Conservation (phyloP, 495 filamentous ascomycete genomes). For the Durotheca rogersii region DNA sequence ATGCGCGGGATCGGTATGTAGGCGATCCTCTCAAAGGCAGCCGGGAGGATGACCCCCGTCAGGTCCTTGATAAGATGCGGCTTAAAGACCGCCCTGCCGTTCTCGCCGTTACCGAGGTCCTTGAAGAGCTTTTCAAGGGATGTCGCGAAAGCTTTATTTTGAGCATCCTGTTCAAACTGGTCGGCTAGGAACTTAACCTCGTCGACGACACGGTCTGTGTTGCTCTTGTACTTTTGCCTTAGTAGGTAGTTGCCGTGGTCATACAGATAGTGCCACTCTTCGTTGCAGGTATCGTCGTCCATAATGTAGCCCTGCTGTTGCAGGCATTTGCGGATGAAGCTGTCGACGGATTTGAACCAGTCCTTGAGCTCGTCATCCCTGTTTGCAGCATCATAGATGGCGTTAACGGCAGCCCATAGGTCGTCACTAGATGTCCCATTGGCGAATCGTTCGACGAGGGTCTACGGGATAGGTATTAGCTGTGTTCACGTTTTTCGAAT, state of each 20-base stretch:
- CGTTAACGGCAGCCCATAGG: slow-evolving; percentile 80
- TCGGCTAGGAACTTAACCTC: slow-evolving; percentile 86
- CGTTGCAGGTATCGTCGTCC: slow-evolving; percentile 74
- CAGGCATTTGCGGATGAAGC: slow-evolving; percentile 78
- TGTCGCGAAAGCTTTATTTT: slow-evolving; percentile 76
- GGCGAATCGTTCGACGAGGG: slow-evolving; percentile 90
- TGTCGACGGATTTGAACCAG: slow-evolving; percentile 83
- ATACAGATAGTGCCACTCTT: slow-evolving; percentile 80
- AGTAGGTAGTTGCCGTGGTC: slow-evolving; percentile 87
- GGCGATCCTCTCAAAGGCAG: slow-evolving; percentile 78
- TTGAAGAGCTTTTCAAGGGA: slow-evolving; percentile 82
- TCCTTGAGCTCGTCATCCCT: slow-evolving; percentile 80
- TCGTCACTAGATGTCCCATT: slow-evolving; percentile 89
- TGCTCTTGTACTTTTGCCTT: slow-evolving; percentile 80
- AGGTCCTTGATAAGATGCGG: slow-evolving; percentile 87
- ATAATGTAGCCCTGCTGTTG: slow-evolving; percentile 90
- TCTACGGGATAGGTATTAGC: slow-evolving; percentile 64
- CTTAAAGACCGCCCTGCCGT: slow-evolving; percentile 87
- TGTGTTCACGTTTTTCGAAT: slow-evolving; percentile 30
- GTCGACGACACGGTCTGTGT: slow-evolving; percentile 84
- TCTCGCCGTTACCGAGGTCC: slow-evolving; percentile 76
- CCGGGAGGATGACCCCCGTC: slow-evolving; percentile 81
- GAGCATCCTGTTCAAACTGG: slow-evolving; percentile 84
- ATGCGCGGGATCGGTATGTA: slow-evolving; percentile 95
- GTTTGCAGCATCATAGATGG: slow-evolving; percentile 89